Evolutionary conservation across 352 stramenopile species (phyloP).

Genomic region (Phytophthora hybrid): DNA sequence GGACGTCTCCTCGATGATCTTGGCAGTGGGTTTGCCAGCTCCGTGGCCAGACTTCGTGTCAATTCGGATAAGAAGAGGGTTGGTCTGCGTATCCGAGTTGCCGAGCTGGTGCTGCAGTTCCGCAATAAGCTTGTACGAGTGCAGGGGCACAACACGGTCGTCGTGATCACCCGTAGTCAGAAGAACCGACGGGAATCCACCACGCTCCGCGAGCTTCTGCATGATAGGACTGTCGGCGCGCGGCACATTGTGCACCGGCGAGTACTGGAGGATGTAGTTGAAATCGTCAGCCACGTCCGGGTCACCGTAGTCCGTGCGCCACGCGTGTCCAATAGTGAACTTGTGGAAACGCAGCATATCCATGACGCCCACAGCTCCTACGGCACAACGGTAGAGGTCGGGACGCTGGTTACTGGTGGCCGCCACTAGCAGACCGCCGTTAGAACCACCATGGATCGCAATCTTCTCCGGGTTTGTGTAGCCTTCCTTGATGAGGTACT

Average conservation of each 20-base stretch:
- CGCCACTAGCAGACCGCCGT: slow-evolving; percentile 95
- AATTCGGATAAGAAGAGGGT: slow-evolving; percentile 91
- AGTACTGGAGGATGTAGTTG: slow-evolving; percentile 88
- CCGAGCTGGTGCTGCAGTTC: slow-evolving; percentile 87
- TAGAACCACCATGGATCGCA: slow-evolving; percentile 92
- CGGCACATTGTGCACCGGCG: slow-evolving; percentile 91
- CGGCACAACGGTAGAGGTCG: slow-evolving; percentile 93
- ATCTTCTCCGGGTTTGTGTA: slow-evolving; percentile 93
- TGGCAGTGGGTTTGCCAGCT: slow-evolving; percentile 89
- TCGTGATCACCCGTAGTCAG: slow-evolving; percentile 92
- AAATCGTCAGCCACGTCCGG: slow-evolving; percentile 84
- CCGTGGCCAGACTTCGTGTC: slow-evolving; percentile 91
- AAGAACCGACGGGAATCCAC: slow-evolving; percentile 83
- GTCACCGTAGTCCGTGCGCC: slow-evolving; percentile 90
- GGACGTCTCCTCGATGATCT: slow-evolving; percentile 88
- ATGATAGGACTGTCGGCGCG: slow-evolving; percentile 54
- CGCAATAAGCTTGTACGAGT: slow-evolving; percentile 93
- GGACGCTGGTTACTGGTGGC: slow-evolving; percentile 91
- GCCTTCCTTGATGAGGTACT: slow-evolving; percentile 91
- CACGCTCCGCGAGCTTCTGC: slow-evolving; percentile 56
- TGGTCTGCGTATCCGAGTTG: slow-evolving; percentile 62
- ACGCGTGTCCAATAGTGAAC: slow-evolving; percentile 94
- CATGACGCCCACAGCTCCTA: slow-evolving; percentile 94
- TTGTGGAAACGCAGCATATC: slow-evolving; percentile 98
- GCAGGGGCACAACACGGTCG: slow-evolving; percentile 90